Percentiles rank a stretch among this genome's conserved stretches.
phyloP scores from a whole-genome alignment of 1,139 yeast species.

The Yamadazyma aaseri region DNA sequence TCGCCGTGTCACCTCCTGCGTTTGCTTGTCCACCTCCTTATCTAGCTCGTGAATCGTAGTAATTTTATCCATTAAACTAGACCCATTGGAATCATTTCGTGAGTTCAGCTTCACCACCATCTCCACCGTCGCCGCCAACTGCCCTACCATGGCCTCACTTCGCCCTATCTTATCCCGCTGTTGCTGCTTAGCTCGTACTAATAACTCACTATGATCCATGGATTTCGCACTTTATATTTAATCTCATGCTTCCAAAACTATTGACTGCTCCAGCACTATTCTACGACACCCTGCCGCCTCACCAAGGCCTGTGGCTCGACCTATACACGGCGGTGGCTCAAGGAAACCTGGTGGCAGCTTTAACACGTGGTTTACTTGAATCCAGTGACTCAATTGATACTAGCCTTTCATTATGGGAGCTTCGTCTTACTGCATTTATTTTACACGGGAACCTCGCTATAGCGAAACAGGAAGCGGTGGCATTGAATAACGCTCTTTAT shows the following conservation, averaged over 20 bases:
- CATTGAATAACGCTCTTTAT: slow-evolving; percentile 37
- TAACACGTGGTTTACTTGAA: slow-evolving; percentile 17
- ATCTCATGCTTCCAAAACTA: slow-evolving; percentile 4
- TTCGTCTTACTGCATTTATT: slow-evolving; percentile 32
- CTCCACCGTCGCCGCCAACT: slow-evolving; percentile 25
- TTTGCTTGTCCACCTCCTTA: slow-evolving; percentile 35
- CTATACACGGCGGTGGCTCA: not conserved
- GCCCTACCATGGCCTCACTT: slow-evolving; percentile 29
- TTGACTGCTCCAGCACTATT: slow-evolving; percentile 1
- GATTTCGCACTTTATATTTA: slow-evolving; percentile 2
- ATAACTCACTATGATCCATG: slow-evolving; percentile 27
- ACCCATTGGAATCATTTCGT: slow-evolving; percentile 18
- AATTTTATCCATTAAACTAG: slow-evolving; percentile 39
- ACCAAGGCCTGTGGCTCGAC: not conserved
- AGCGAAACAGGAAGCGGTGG: slow-evolving; percentile 41
- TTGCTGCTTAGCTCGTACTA: slow-evolving; percentile 35
- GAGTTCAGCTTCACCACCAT: slow-evolving; percentile 30
- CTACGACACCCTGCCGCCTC: not conserved
- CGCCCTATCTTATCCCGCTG: slow-evolving; percentile 30
- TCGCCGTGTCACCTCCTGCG: slow-evolving; percentile 28
- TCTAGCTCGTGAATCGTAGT: slow-evolving; percentile 45
- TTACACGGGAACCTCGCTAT: slow-evolving; percentile 28
- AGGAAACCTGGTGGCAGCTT: no score
- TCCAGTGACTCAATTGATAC: slow-evolving; percentile 7
- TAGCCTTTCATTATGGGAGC: slow-evolving; percentile 35